phyloP scores from a whole-genome alignment of 306 rosid genomes.

The Trichosanthes truncata region DNA sequence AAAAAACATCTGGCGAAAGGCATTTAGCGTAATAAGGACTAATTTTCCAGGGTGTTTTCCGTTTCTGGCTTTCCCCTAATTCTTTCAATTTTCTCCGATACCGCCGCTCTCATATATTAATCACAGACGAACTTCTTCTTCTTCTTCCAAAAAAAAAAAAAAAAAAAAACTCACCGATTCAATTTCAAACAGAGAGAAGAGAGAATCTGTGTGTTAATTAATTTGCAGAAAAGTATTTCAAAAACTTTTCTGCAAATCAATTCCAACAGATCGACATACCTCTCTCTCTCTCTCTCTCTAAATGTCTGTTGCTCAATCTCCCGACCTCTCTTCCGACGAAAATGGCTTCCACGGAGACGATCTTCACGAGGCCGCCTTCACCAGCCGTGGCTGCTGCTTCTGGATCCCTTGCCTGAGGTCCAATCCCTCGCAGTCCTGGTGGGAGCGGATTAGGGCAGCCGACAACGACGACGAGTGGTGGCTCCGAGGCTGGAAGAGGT shows the following conservation, averaged over 20 bases:
- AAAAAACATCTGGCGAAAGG: neutral
- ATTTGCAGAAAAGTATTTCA: neutral
- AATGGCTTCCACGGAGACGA: constrained; percentile 14
- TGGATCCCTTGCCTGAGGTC: constrained; percentile 17
- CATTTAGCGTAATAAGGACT: neutral
- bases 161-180: neutral
- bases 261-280: neutral
- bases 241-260: neutral
- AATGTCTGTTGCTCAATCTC: neutral
- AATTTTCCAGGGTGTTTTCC: constrained; percentile 13
- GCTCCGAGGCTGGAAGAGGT: constrained; percentile 36
- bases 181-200: neutral
- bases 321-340: neutral
- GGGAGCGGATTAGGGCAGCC: constrained; percentile 30
- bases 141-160: too few relatives aligned
- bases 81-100: neutral
- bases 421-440: constrained; percentile 13
- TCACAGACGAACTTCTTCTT: neutral
- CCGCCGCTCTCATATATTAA: neutral
- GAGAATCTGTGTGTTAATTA: neutral
- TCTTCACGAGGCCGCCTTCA: constrained; percentile 4
- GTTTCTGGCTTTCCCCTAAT: neutral
- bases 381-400: constrained; percentile 32
- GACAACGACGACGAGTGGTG: constrained; percentile 36
- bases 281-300: constrained; percentile 4